Base-by-base conservation (phyloP, 768 basidiomycete genomes). In the Royoungia palumana region DNA sequence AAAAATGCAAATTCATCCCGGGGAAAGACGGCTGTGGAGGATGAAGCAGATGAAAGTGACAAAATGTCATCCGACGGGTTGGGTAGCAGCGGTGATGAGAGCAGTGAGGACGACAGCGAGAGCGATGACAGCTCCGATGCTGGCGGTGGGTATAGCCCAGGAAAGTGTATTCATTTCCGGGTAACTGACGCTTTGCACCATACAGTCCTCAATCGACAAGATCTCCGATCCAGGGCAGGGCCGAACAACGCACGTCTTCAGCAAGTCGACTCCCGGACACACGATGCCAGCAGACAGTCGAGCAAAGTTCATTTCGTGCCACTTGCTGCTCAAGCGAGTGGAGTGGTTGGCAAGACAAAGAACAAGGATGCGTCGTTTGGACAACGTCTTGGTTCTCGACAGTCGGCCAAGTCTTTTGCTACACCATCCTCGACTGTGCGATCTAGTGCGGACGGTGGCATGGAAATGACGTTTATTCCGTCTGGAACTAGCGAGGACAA, bases 31-130 rank as follows among this genome's bases (percentile, higher is more conserved):
- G 90, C 86, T 2, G 89, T 91, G 21, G 89, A 94, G 60, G 83
- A 89, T 30, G 91, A 94, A 56, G 89, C 89, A 25, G 94, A 94
- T 16, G 89, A 92, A 63, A 89, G 85, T 56, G 88, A 91, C 50
- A 81, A 76, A 62, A 47, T 64, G 14, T 85, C 85, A 9, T 83
- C 80, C 3, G 78, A 82, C 55, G 79, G 75, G n/a, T 64, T 79
- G 46, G 76, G 65, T 8, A 67, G 67, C 12, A 73, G 61, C 43
- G 63, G 67, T 44, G 72, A 71, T 35, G 77, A 76, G 44, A 70
- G 67, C 34, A 70, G 67, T 21, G 79, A 80, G 51, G 78, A 73
- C 19, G 74, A 65, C 36, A 69, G 72, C 62, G 61, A 58, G 60
- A 66, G 63, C 46, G 69, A 64, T 24, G 71, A 83, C 57, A 82